phyloP scores from a whole-genome alignment of 495 filamentous ascomycete species.

The Aspergillus taichungensis region DNA sequence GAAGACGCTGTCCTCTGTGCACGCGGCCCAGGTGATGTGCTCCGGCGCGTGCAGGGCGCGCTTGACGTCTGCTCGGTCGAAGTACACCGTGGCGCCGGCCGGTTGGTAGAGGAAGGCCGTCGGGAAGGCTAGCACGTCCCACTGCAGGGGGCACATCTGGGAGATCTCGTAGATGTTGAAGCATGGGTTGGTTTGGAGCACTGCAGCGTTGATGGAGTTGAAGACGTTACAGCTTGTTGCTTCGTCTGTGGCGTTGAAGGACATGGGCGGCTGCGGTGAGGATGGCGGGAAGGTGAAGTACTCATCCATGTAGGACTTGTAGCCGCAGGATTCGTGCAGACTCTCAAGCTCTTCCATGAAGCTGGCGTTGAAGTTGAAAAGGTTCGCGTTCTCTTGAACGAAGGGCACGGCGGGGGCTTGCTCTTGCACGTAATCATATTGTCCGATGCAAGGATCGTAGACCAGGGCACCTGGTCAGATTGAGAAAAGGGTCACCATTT shows the following conservation, averaged over 20 bases:
- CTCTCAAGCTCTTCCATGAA: slow-evolving; percentile 40
- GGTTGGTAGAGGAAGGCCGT: slow-evolving; percentile 30
- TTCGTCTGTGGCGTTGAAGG: slow-evolving; percentile 21
- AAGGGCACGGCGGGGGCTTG: slow-evolving; percentile 38
- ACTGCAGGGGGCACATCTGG: slow-evolving; percentile 32
- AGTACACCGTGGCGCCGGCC: slow-evolving; percentile 42
- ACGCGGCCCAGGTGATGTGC: slow-evolving; percentile 34
- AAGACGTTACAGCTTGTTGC: slow-evolving; percentile 42
- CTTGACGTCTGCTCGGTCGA: slow-evolving; percentile 50
- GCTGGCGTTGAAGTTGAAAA: slow-evolving; percentile 49
- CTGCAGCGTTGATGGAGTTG: slow-evolving; percentile 37
- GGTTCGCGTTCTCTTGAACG: slow-evolving; percentile 40
- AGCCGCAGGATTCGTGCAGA: slow-evolving; percentile 47
- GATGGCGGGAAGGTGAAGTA: slow-evolving; percentile 49
- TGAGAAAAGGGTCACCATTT: background rate
- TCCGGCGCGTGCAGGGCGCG: slow-evolving; percentile 47
- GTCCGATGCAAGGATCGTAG: slow-evolving; percentile 36
- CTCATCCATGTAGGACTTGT: slow-evolving; percentile 44
- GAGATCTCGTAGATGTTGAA: slow-evolving; percentile 52
- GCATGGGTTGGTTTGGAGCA: slow-evolving; percentile 46
- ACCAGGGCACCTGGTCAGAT: slow-evolving; percentile 24
- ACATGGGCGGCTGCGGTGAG: slow-evolving; percentile 28
- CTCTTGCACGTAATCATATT: slow-evolving; percentile 31
- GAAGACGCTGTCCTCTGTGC: slow-evolving; percentile 35
- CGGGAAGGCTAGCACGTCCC: slow-evolving; percentile 43